Evolutionary conservation across 2,329 filamentous ascomycete species (phyloP).

Genomic region (Leptosphaerulina australis): DNA sequence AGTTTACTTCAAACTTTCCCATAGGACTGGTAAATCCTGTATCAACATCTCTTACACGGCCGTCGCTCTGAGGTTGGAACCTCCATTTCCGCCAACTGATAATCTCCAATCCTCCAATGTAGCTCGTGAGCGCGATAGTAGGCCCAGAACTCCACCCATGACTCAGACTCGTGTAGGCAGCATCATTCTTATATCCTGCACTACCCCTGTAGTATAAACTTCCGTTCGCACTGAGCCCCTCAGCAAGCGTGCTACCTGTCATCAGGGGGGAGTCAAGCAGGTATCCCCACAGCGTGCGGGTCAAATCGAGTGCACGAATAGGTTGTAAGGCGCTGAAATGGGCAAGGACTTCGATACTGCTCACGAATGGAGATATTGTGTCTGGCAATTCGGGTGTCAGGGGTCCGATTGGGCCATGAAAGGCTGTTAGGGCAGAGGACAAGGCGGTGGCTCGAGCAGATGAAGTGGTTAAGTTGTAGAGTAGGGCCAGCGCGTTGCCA

Average conservation of each 20-base stretch:
- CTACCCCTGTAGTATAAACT: conserved; percentile 44
- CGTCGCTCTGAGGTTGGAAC: conserved; percentile 28
- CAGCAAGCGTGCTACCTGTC: conserved; percentile 48
- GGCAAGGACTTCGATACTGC: conserved; percentile 44
- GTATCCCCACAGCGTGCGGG: conserved; percentile 39
- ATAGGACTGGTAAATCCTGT: conserved; percentile 26
- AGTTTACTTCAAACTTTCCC: conserved; percentile 20
- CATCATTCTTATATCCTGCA: conserved; percentile 43
- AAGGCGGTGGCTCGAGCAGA: conserved; percentile 14
- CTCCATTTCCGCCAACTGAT: conserved; percentile 30
- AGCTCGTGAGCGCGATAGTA: conserved; percentile 17
- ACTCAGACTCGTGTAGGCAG: conserved; percentile 43
- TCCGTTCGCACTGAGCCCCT: conserved; percentile 49
- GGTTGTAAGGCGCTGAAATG: conserved; percentile 35
- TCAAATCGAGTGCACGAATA: conserved; percentile 36
- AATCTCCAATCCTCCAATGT: conserved; percentile 22
- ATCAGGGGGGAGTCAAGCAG: conserved; percentile 39
- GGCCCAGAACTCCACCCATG: conserved; percentile 47
- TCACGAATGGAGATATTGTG: conserved; percentile 49
- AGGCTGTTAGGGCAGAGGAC: background rate
- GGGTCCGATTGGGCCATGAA: conserved; percentile 30
- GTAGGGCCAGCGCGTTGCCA: conserved; percentile 29
- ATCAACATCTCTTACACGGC: conserved; percentile 20
- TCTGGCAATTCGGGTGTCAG: conserved; percentile 44
- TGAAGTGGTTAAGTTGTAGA: conserved; percentile 30